phyloP scores from a whole-genome alignment of 768 basidiomycete species.

The Hirschioporus abietinus region DNA sequence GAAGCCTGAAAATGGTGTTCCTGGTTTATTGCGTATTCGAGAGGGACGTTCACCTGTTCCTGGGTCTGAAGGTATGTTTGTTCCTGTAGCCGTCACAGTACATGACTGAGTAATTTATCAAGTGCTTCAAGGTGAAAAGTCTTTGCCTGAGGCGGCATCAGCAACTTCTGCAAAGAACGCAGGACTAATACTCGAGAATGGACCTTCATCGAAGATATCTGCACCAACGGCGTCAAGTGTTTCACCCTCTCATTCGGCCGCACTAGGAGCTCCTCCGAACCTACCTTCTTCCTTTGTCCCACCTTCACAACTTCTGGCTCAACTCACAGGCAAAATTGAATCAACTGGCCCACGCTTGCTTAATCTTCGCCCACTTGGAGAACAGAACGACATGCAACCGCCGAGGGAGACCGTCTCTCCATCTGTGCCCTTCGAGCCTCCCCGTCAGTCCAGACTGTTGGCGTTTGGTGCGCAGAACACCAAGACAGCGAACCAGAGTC shows the following conservation, averaged over 20 bases:
- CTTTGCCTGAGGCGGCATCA: background rate
- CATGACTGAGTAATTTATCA: background rate
- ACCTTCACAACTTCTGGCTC: background rate
- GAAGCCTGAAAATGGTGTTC: background rate
- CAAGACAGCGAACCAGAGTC: background rate
- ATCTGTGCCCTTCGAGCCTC: slow-evolving; percentile 32
- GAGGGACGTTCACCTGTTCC: background rate
- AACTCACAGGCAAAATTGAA: background rate
- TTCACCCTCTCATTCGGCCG: background rate
- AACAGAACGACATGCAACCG: background rate
- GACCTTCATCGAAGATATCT: background rate
- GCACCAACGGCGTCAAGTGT: background rate
- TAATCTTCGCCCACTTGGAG: background rate
- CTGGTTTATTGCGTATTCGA: background rate
- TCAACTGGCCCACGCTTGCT: background rate
- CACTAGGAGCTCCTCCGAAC: background rate
- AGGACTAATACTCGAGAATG: background rate
- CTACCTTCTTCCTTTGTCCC: background rate
- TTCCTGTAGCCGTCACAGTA: background rate
- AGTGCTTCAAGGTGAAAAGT: background rate
- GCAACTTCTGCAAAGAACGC: background rate
- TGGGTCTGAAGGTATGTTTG: background rate
- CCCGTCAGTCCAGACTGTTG: slow-evolving; percentile 39
- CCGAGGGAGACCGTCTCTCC: slow-evolving; percentile 11
- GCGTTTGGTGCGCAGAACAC: slow-evolving; percentile 29